These are phyloP conservation scores for Globisporangium nodosum DNA, from an alignment of 352 stramenopile species.

Conservation along the genomic window DNA sequence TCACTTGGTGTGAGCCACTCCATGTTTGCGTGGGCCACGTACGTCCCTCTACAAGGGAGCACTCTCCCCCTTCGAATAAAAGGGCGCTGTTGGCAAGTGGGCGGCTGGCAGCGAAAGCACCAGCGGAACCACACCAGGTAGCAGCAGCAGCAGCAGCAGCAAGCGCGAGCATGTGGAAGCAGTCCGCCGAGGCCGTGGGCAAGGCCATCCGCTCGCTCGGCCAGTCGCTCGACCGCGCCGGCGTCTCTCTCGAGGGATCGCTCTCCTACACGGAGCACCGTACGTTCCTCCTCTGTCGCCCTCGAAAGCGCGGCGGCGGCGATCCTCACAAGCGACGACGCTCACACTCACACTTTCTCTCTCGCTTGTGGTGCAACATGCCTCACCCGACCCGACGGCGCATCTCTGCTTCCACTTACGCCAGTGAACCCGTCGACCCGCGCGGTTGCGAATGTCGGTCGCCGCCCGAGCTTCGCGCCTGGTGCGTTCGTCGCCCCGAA, in stretches of 20 bases:
- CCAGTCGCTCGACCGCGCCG: slow-evolving; percentile 82
- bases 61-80: background rate
- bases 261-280: slow-evolving; percentile 85
- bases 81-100: background rate
- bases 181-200: slow-evolving; percentile 60
- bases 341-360: slow-evolving; percentile 5
- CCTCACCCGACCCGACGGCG: too few relatives aligned
- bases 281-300: slow-evolving; percentile 28
- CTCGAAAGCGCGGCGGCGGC: background rate
- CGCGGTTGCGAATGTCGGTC: slow-evolving; percentile 63
- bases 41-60: background rate
- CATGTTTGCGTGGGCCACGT: background rate
- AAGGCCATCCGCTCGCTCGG: slow-evolving; percentile 82
- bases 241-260: slow-evolving; percentile 72
- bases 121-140: slow-evolving; percentile 13
- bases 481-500: slow-evolving; percentile 88
- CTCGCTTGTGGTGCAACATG: background rate
- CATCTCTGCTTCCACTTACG: background rate
- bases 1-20: too few relatives aligned
- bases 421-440: slow-evolving; percentile 83
- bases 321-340: background rate
- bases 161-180: slow-evolving; percentile 45
- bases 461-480: slow-evolving; percentile 47
- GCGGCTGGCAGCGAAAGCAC: slow-evolving; percentile 7
- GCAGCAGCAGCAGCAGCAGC: slow-evolving; percentile 26